phyloP scores from a whole-genome alignment of 106 monocot genomes.

The Alisma plantagoaquatica region DNA sequence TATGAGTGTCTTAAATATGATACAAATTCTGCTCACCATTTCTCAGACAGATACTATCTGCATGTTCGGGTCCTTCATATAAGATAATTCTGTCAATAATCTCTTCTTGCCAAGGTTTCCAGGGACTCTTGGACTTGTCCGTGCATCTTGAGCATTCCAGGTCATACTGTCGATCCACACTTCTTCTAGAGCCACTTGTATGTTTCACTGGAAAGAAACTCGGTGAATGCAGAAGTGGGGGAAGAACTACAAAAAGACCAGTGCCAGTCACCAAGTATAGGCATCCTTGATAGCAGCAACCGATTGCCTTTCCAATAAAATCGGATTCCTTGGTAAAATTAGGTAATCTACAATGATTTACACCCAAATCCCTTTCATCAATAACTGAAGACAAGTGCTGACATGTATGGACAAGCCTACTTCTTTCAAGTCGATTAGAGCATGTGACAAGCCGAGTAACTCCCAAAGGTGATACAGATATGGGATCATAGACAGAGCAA shows the following conservation, averaged over 20 bases:
- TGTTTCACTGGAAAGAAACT: conserved; percentile 12
- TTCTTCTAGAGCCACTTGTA: no score
- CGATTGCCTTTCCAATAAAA: conserved; percentile 51
- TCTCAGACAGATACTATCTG: conserved; percentile 48
- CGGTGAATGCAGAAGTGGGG: conserved; percentile 51
- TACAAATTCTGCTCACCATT: no score
- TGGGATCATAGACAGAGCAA: conserved; percentile 21
- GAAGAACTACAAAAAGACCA: conserved; percentile 74
- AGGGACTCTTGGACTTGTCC: no score
- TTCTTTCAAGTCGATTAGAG: conserved; percentile 13
- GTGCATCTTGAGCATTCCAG: no score
- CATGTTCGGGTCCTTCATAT: conserved; percentile 67
- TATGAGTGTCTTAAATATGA: no score
- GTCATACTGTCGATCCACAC: no score
- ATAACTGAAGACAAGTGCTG: conserved; percentile 30
- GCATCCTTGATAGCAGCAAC: conserved; percentile 62
- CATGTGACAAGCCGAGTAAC: conserved; percentile 41
- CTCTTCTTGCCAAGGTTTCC: conserved; percentile 70
- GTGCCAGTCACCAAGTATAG: conserved; percentile 66
- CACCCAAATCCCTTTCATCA: conserved; percentile 38
- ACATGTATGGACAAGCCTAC: conserved; percentile 48
- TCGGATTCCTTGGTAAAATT: conserved; percentile 27
- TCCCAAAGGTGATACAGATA: conserved; percentile 80
- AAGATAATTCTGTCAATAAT: conserved; percentile 65
- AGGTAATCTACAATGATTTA: no score